Conservation (phyloP, 2,329 filamentous ascomycete genomes). For the Pseudophaeomoniella oleicola region DNA sequence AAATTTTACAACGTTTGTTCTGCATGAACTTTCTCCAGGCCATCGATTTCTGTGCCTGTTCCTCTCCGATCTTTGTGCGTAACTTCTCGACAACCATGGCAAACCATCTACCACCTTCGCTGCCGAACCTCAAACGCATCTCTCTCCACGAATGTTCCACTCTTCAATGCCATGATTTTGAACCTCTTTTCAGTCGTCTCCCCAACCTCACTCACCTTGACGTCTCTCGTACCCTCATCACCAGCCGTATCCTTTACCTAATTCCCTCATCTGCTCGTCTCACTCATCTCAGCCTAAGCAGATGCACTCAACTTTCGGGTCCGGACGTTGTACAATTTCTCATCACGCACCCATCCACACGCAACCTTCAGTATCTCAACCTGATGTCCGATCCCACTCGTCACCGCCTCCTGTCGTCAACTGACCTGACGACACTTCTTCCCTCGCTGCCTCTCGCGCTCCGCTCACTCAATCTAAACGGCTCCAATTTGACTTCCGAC, state of each 20-base stretch:
- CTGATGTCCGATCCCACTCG: conserved; percentile 57
- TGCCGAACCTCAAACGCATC: conserved; percentile 49
- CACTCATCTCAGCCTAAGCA: conserved; percentile 65
- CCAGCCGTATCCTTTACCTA: conserved; percentile 51
- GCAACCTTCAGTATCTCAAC: conserved; percentile 55
- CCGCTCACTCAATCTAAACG: conserved; percentile 61
- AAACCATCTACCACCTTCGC: conserved; percentile 26
- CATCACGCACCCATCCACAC: conserved; percentile 53
- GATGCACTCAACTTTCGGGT: conserved; percentile 56
- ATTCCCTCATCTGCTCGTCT: conserved; percentile 59
- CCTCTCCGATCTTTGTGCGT: conserved; percentile 51
- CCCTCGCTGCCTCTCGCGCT: conserved; percentile 51
- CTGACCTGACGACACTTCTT: conserved; percentile 51
- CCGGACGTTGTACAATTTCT: conserved; percentile 56
- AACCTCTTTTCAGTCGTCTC: conserved; percentile 57
- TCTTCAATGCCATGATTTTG: conserved; percentile 52
- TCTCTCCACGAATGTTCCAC: conserved; percentile 68
- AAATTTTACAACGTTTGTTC: conserved; percentile 57
- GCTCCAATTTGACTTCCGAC: conserved; percentile 50
- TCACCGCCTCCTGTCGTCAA: conserved; percentile 53
- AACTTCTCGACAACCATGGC: conserved; percentile 45
- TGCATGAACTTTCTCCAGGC: conserved; percentile 50
- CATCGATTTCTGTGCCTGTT: conserved; percentile 65
- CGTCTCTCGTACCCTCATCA: conserved; percentile 64
- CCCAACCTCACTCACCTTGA: conserved; percentile 60